Conservation (phyloP, 257 asterid genomes). For the Coffea canephora region DNA sequence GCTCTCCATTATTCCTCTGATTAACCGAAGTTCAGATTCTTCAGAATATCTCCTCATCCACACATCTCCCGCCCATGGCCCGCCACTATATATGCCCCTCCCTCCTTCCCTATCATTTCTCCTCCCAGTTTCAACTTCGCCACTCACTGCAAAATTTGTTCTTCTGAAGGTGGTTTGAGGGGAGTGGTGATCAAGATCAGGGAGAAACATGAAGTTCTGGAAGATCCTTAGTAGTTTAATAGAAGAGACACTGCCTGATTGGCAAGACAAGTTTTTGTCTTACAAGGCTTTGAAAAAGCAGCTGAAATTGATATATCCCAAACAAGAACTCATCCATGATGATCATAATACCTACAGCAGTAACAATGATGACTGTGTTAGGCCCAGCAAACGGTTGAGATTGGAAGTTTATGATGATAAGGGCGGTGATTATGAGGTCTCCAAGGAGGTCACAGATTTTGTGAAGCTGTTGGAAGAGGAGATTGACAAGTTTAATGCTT, state of each 20-base stretch:
- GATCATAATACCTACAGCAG: neutral
- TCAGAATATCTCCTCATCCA: too few species aligned
- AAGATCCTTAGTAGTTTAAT: slow-evolving; percentile 31
- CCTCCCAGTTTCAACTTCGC: neutral
- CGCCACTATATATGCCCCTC: neutral
- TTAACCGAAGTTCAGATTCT: too few species aligned
- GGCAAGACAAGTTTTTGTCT: slow-evolving; percentile 36
- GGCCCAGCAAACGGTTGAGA: slow-evolving; percentile 25
- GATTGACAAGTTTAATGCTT: slow-evolving; percentile 35
- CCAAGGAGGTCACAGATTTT: slow-evolving; percentile 32
- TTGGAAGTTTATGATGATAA: slow-evolving; percentile 8
- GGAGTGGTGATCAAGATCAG: neutral
- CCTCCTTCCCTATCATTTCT: too few species aligned
- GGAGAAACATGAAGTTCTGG: slow-evolving; percentile 28
- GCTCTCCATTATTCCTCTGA: too few species aligned
- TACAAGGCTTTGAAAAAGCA: slow-evolving; percentile 39
- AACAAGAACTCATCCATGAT: neutral
- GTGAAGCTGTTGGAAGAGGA: slow-evolving; percentile 40
- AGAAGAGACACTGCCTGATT: slow-evolving; percentile 37
- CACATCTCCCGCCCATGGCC: too few species aligned
- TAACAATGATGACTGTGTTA: neutral
- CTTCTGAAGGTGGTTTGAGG: neutral
- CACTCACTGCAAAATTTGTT: too few species aligned
- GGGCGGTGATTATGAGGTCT: slow-evolving; percentile 17
- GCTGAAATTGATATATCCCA: slow-evolving; percentile 33